These are phyloP conservation scores for Tripterygium wilfordii DNA, from an alignment of 177 flowering plant genomes.

Conservation along the genomic window DNA sequence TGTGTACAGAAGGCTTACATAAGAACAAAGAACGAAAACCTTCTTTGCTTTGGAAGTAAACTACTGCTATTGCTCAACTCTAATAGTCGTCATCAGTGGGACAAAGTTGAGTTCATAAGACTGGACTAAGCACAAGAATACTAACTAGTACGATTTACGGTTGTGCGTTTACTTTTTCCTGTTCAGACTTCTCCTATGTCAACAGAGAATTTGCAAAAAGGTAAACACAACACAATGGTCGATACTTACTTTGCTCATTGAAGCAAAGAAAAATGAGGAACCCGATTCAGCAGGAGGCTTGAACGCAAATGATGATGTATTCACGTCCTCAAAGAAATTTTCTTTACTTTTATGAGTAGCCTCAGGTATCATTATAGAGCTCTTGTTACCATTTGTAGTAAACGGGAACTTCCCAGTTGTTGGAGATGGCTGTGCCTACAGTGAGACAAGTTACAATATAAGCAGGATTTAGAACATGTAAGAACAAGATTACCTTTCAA, in stretches of 20 bases:
- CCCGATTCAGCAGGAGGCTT: conserved; percentile 47
- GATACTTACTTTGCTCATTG: conserved; percentile 36
- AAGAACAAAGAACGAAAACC: too few relatives aligned
- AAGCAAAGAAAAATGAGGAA: conserved; percentile 29
- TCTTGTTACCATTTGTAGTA: conserved; percentile 21
- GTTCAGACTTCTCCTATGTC: too few relatives aligned
- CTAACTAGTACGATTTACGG: too few relatives aligned
- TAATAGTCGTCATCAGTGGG: too few relatives aligned
- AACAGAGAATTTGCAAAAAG: too few relatives aligned
- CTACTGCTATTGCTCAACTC: too few relatives aligned
- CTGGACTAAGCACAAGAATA: too few relatives aligned
- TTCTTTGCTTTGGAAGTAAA: neutral
- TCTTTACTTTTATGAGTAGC: conserved; percentile 36
- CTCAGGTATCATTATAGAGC: conserved; percentile 20
- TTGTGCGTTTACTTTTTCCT: too few relatives aligned
- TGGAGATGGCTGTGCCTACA: conserved; percentile 86
- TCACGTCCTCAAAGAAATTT: conserved; percentile 25
- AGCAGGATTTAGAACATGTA: neutral
- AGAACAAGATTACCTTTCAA: neutral
- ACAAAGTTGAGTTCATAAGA: too few relatives aligned
- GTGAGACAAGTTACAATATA: neutral
- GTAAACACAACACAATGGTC: too few relatives aligned
- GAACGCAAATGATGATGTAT: conserved; percentile 54
- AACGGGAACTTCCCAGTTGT: conserved; percentile 77
- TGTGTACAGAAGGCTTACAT: too few relatives aligned